Evolutionary conservation across 768 basidiomycete genomes (phyloP), one percentile per base, ranked within the genome.

Genomic region (Leccinum rimulosum): DNA sequence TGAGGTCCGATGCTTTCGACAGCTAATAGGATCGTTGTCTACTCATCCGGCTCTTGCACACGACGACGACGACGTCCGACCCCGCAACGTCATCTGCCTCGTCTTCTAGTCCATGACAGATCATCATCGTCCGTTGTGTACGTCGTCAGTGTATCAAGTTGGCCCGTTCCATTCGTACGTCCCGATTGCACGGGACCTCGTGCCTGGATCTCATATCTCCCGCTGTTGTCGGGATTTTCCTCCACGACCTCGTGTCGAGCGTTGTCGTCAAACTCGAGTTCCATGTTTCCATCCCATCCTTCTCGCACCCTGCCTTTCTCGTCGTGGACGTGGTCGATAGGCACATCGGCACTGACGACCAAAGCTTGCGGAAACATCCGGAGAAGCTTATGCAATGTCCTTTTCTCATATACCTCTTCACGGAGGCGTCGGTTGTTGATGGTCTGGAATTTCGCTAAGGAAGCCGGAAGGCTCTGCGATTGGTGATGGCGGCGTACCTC

Each of bases 341-440:
- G 70, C 54, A 67, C 64, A 3, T 74, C 69, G 3, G 64, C 62
- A 47, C 49, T 54, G 27, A 66, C 57, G 1, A 70, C 61, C 25
- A 58, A 56, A 50, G 66, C 53, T n/a, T n/a, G n/a, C 35, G 62
- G 64, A 15, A 57, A 11, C 4, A 86, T 72, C 4, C 81, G 83
- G 12, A 90, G 74, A 54, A 86, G 74, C 25, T 78, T 74, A 61
- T 93, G 91, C 54, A 93, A 69, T 1, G 75, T 70, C 55, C 80
- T 72, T 55, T 78, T 77, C 62, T 87, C 74, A 67, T 89, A 88
- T 14, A 93, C 76, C 60, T 91, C 88, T 66, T 84, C 79, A 3
- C 91, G 82, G 3, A 89, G 76, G 51, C 76, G 77, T 30, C 92
- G 83, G 64, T 90, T 88, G 58, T 88, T 88, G 54, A 91, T 82